Evolutionary conservation across 441 rosid species (phyloP).

Genomic region (Eutrema salsugineum): DNA sequence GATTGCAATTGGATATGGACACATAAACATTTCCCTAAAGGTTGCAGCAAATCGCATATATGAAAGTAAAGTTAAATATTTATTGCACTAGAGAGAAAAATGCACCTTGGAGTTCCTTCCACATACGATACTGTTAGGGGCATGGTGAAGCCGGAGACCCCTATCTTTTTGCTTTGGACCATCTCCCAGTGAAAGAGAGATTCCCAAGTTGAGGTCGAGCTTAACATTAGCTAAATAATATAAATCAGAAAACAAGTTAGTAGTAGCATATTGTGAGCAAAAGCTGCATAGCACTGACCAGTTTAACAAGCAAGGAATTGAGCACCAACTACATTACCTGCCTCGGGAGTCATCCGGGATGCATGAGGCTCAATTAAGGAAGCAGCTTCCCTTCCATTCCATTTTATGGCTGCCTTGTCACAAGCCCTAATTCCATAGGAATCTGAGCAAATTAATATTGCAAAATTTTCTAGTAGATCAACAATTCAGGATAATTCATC

Average conservation of each 20-base stretch:
- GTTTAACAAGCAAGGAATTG: neutral
- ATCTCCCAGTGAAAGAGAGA: conserved; percentile 51
- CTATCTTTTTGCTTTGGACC: conserved; percentile 45
- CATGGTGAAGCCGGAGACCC: conserved; percentile 35
- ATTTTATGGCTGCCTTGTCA: conserved; percentile 80
- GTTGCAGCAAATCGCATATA: conserved; percentile 11
- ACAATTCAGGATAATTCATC: conserved; percentile 55
- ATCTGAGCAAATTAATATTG: conserved; percentile 36
- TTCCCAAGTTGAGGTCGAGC: conserved; percentile 83
- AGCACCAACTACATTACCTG: conserved; percentile 46
- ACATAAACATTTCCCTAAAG: neutral
- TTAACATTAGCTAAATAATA: conserved; percentile 45
- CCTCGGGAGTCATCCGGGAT: conserved; percentile 50
- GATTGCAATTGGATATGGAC: neutral
- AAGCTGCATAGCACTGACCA: neutral
- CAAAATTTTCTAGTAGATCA: conserved; percentile 48
- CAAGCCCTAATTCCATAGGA: conserved; percentile 75
- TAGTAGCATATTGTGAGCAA: conserved; percentile 1
- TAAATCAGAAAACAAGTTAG: conserved; percentile 5
- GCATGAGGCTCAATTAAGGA: conserved; percentile 66
- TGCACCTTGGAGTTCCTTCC: conserved; percentile 34
- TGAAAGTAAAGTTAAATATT: conserved; percentile 2
- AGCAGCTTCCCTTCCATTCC: conserved; percentile 59
- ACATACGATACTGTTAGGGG: conserved; percentile 24
- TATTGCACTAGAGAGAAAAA: neutral